phyloP scores from a whole-genome alignment of 306 rosid species.

The Urtica urens region DNA sequence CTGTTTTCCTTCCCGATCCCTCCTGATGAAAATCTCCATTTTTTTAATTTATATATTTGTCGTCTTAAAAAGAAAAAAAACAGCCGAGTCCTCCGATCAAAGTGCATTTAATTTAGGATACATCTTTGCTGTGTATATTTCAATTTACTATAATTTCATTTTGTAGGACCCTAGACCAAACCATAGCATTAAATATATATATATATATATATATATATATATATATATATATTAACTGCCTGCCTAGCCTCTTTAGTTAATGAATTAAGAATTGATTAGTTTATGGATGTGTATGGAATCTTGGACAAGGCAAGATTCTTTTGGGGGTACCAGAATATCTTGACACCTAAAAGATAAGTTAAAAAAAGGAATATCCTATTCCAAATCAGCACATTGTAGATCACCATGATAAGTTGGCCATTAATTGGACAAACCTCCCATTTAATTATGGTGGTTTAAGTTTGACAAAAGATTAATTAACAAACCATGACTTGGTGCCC shows the following conservation, averaged over 20 bases:
- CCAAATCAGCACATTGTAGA: slow-evolving; percentile 17
- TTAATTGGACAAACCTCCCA: not conserved
- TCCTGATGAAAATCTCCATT: no score
- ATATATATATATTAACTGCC: not conserved
- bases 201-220: no score
- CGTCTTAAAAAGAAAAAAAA: not conserved
- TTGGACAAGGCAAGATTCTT: slow-evolving; percentile 26
- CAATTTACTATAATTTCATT: not conserved
- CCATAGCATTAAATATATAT: no score
- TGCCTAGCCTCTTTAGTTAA: not conserved
- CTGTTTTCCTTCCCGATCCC: not conserved
- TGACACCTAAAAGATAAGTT: slow-evolving; percentile 29
- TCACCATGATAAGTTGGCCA: slow-evolving; percentile 5
- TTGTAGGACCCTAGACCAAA: slow-evolving; percentile 19
- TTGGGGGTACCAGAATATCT: slow-evolving; percentile 20
- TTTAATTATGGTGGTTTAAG: not conserved
- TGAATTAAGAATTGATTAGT: not conserved
- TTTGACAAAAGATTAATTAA: not conserved
- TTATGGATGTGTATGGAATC: slow-evolving; percentile 19
- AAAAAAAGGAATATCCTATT: slow-evolving; percentile 37
- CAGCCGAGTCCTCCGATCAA: no score
- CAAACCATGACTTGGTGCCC: not conserved
- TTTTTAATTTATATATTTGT: no score
- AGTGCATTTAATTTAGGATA: not conserved
- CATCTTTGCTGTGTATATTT: slow-evolving; percentile 1